Base-by-base conservation (phyloP, 1,284 basidiomycete genomes). In the Apiotrichum mycotoxinovorans region DNA sequence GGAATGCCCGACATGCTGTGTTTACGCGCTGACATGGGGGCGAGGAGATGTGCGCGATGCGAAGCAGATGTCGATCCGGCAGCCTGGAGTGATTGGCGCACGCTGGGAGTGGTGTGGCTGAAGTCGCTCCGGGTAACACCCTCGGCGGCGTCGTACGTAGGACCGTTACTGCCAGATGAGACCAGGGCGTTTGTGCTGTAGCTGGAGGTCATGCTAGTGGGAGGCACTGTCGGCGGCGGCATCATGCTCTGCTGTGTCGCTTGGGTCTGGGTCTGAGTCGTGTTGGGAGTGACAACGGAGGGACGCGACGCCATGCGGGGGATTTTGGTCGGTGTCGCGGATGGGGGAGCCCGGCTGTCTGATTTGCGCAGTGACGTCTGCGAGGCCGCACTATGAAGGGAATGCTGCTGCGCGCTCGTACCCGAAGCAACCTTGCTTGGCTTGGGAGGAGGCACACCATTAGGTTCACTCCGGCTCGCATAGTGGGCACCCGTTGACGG, bases 321-420 rank as follows among this genome's bases (percentile, higher is more conserved):
- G 66, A 96, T 97, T 79, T 93, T 94, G 23, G 93, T 97, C 0
- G 93, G 91, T 0, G 80, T 81, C 4, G 70, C 70, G 14, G 70
- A 69, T 2, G 72, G 68, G 3, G 67, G 60, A 27, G 58, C 61
- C 22, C 67, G 54, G 25, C 52, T 56, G 18, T 65, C 64, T 18
- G 60, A 57, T 23, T 63, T 57, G 47, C 66, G 64, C 22, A 71
- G 44, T 2, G 71, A 68, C 1, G 64, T 53, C 4, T 53, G 56
- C 7, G 69, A 67, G 27, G 64, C 46, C 4, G 68, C 67, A 34
- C 83, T 83, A 51, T 84, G 86, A 27, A 92, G 86, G 4, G 91
- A 17, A 18, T 51, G 60, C 92, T 8, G 92, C 17, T 27, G 26
- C 4, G 18, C 30, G n/a, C 26, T 33, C 12, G 44, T 92, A 35